These are phyloP conservation scores for Daldinia sp. DNA, from an alignment of 2,329 filamentous ascomycete species.

Conservation along the genomic window DNA sequence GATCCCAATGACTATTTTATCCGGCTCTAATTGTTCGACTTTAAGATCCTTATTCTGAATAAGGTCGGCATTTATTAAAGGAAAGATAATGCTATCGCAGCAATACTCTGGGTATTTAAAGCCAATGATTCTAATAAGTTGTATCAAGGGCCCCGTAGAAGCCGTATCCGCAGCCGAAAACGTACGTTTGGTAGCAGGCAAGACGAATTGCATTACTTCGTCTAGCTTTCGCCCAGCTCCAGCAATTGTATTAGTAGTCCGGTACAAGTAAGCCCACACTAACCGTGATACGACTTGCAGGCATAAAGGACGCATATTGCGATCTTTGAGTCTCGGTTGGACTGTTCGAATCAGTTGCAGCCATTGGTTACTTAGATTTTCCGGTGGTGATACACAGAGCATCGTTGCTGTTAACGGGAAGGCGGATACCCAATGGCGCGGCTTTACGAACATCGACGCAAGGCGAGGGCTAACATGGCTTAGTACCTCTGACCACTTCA, in stretches of 20 bases:
- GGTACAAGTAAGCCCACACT: constrained; percentile 94
- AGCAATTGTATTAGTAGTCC: constrained; percentile 75
- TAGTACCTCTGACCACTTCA: constrained; percentile 88
- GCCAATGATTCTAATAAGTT: constrained; percentile 92
- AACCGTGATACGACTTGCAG: constrained; percentile 90
- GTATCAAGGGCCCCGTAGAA: constrained; percentile 90
- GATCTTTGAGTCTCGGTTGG: constrained; percentile 85
- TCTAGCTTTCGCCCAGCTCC: constrained; percentile 81
- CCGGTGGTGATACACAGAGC: constrained; percentile 85
- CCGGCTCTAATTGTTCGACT: constrained; percentile 93
- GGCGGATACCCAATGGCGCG: constrained; percentile 87
- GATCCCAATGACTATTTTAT: constrained; percentile 97
- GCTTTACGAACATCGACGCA: constrained; percentile 86
- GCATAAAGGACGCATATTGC: constrained; percentile 77
- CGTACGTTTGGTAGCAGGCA: constrained; percentile 81
- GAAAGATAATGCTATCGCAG: constrained; percentile 92
- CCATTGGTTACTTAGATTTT: constrained; percentile 88
- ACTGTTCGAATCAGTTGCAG: constrained; percentile 79
- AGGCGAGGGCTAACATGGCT: constrained; percentile 80
- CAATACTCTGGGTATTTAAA: constrained; percentile 94
- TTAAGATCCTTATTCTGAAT: constrained; percentile 76
- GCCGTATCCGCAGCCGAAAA: constrained; percentile 82
- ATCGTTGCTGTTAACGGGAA: constrained; percentile 89
- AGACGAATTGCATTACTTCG: constrained; percentile 83
- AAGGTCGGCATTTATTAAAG: constrained; percentile 90